Base-by-base conservation (phyloP, 768 basidiomycete genomes). In the Kwoniella sp. region DNA sequence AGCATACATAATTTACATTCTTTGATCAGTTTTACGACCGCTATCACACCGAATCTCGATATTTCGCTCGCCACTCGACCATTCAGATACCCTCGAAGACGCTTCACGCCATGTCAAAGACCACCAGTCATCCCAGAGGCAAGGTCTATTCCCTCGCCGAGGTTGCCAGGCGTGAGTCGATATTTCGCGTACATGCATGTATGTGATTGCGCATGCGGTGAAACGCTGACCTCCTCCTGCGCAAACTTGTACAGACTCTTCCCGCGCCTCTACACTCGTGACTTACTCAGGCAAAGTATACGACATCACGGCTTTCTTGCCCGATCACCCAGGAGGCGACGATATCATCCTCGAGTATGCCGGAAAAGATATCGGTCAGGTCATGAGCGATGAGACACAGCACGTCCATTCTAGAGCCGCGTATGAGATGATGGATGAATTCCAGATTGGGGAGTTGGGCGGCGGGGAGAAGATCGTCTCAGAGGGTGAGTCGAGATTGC, bases 281-380 rank as follows among this genome's bases (percentile, higher is more conserved):
- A 85, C 89, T 1, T 87, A 87, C 78, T 84, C 84, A 64, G 89
- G 89, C 74, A 90, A 88, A 75, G 91, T 99, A 25, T 98, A 94
- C 84, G 88, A 99, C 77, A 87, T 98, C 58, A 89, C 94, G 2
- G 45, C 63, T 2, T 97, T 98, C 82, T 82, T 94, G 1, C 74
- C 85, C 58, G 93, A 95, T 83, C 93, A 96, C 78, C 93, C 94
- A 12, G 95, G 95, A 69, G 93, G 94, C 2, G 95, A 98, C 80
- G 94, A 97, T 78, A 82, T 93, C 68, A 86, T 99, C 71, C 82
- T 93, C 41, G 83, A 87, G 50, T 85, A 89, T 81, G 95, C 90
- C 4, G 94, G 93, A 45, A 86, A 87, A 81, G 92, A 96, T 77
- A 85, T 98, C 56, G 89, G 85, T 22, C 83, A 81, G 22, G 83